Percentiles rank a stretch among this genome's conserved stretches.
phyloP scores from a whole-genome alignment of 768 basidiomycete species.

The Hericium erinaceus region DNA sequence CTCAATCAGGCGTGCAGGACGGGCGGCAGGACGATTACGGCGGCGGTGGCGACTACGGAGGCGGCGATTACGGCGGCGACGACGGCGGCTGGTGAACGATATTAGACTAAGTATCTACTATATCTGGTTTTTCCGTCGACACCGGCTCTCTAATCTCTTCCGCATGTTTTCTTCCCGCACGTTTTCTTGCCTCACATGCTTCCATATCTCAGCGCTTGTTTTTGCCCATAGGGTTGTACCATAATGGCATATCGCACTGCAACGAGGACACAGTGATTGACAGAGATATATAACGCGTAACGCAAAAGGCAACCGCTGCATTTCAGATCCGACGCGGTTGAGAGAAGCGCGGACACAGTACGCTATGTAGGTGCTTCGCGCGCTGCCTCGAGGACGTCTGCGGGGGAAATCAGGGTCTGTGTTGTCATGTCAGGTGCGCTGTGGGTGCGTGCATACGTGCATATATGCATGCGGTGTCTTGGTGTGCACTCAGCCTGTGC shows the following conservation, averaged over 20 bases:
- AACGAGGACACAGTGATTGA: neutral
- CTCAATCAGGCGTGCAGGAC: neutral
- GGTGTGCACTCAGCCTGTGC: no score
- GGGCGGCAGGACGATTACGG: slow-evolving; percentile 13
- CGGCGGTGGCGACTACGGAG: slow-evolving; percentile 3
- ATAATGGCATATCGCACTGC: slow-evolving; percentile 1
- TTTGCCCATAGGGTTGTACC: slow-evolving; percentile 14
- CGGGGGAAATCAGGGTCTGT: no score
- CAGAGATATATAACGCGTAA: neutral
- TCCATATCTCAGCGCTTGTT: slow-evolving; percentile 6
- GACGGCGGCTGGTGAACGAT: neutral
- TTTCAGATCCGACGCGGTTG: neutral
- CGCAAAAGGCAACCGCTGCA: neutral
- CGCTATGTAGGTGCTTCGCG: no score
- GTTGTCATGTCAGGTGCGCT: no score
- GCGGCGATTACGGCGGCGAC: slow-evolving; percentile 13
- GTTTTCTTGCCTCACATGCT: neutral
- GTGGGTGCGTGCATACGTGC: no score
- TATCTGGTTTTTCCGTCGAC: neutral
- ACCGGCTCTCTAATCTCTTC: neutral
- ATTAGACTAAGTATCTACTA: neutral
- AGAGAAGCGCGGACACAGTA: neutral
- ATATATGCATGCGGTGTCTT: no score
- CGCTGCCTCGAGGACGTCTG: neutral
- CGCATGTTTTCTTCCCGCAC: neutral